Conservation (phyloP, 1,284 basidiomycete genomes). For the Prillingera fragicola region DNA sequence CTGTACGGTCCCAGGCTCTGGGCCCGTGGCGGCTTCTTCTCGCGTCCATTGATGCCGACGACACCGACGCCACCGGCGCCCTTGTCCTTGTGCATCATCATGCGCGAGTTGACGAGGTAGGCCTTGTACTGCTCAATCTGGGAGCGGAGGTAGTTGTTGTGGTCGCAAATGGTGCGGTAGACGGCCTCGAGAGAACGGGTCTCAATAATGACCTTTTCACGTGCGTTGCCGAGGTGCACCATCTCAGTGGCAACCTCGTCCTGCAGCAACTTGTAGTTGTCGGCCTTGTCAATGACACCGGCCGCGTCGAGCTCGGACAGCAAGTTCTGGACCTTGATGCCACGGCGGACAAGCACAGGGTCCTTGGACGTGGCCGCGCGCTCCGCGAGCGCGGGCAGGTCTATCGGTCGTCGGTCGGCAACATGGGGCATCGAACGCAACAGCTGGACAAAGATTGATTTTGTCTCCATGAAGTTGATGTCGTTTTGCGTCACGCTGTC, state of each 20-base stretch:
- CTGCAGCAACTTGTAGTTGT: conserved; percentile 89
- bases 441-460: conserved; percentile 97
- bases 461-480: conserved; percentile 99
- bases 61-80: conserved; percentile 80
- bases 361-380: conserved; percentile 95
- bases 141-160: conserved; percentile 92
- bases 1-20: conserved; percentile 88
- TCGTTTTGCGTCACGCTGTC: conserved; percentile 93
- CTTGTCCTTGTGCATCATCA: conserved; percentile 81
- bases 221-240: conserved; percentile 88
- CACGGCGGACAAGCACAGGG: conserved; percentile 85
- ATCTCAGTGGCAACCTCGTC: conserved; percentile 95
- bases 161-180: conserved; percentile 98
- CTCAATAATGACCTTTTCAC: conserved; percentile 92
- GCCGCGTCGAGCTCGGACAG: conserved; percentile 89
- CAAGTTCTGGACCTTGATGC: conserved; percentile 99
- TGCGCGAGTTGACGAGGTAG: conserved; percentile 93
- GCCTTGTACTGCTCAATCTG: conserved; percentile 99
- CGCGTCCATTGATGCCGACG: conserved; percentile 91
- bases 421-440: conserved; percentile 87
- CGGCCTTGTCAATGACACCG: conserved; percentile 72
- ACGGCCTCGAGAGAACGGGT: conserved; percentile 89
- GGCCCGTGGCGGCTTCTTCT: conserved; percentile 84
- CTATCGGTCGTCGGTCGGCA: conserved; percentile 78
- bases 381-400: conserved; percentile 85